A percentile compares a stretch with the other conserved stretches of the same genome.
Evolutionary conservation across 306 rosid species (phyloP).

Genomic region (Aeschynomene evenia): DNA sequence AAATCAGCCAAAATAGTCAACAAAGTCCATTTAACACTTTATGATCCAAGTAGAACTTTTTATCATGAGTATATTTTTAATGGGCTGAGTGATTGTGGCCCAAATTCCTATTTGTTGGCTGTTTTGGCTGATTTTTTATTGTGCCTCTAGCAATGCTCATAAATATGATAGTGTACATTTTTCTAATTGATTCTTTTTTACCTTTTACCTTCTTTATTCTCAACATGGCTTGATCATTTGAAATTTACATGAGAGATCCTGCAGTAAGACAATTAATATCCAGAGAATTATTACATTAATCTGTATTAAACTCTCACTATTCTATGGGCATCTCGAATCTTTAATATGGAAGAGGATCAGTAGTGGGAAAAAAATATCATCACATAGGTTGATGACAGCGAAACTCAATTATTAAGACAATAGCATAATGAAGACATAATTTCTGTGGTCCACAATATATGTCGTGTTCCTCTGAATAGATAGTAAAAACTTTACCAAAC

Average conservation of each 20-base stretch:
- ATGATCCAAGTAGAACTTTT: too few species aligned
- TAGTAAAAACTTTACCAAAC: background rate
- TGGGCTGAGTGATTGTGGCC: too few species aligned
- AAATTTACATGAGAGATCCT: background rate
- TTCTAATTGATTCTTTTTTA: background rate
- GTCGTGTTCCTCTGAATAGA: background rate
- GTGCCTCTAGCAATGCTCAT: too few species aligned
- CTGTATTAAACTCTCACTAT: background rate
- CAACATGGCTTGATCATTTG: background rate
- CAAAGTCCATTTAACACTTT: too few species aligned
- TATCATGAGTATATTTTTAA: too few species aligned
- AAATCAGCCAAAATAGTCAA: too few species aligned
- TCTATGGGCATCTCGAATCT: background rate
- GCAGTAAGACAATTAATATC: background rate
- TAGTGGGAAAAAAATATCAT: conserved; percentile 1
- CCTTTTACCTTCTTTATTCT: too few species aligned
- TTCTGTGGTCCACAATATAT: conserved; percentile 23
- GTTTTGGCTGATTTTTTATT: too few species aligned
- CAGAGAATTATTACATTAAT: background rate
- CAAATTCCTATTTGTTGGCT: too few species aligned
- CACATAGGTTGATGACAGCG: background rate
- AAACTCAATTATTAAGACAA: conserved; percentile 21
- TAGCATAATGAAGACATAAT: background rate
- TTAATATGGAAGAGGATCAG: background rate
- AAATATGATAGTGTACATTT: background rate